Conservation (phyloP, 495 filamentous ascomycete genomes). For the Talaromyces stipitatus region DNA sequence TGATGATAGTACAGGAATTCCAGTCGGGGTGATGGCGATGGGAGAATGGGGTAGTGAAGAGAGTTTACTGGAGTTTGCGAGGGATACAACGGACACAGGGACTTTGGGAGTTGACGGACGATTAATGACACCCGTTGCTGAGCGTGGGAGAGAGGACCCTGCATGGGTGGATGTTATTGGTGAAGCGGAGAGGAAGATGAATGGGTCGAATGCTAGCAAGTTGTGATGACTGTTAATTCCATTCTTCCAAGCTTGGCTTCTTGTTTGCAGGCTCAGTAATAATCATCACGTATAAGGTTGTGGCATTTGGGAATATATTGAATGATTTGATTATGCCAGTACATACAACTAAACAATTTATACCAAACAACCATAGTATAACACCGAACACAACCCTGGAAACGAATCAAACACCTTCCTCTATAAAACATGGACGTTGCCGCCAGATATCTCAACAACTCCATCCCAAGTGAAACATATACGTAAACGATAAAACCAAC, state of each 20-base stretch:
- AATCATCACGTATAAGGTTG: no score
- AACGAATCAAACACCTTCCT: not conserved
- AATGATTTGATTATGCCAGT: no score
- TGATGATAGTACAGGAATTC: constrained; percentile 47
- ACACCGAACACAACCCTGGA: not conserved
- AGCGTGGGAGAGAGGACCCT: constrained; percentile 14
- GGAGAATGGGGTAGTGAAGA: constrained; percentile 85
- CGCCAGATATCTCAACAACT: not conserved
- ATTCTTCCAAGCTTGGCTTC: no score
- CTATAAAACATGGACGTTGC: not conserved
- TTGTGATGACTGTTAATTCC: not conserved
- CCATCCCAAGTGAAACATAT: not conserved
- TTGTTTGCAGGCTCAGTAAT: no score
- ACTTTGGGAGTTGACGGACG: constrained; percentile 9
- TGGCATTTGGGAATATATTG: no score
- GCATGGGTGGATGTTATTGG: constrained; percentile 34
- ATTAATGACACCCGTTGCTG: not conserved
- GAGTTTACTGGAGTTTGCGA: constrained; percentile 64
- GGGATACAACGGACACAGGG: constrained; percentile 29
- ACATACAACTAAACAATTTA: no score
- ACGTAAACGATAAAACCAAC: not conserved
- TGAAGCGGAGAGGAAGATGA: constrained; percentile 11
- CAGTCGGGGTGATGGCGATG: constrained; percentile 86
- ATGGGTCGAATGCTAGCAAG: constrained; percentile 1
- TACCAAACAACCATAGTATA: not conserved